These are phyloP conservation scores for Corinectria fuckeliana DNA, from an alignment of 2,329 filamentous ascomycete genomes.

Conservation along the genomic window DNA sequence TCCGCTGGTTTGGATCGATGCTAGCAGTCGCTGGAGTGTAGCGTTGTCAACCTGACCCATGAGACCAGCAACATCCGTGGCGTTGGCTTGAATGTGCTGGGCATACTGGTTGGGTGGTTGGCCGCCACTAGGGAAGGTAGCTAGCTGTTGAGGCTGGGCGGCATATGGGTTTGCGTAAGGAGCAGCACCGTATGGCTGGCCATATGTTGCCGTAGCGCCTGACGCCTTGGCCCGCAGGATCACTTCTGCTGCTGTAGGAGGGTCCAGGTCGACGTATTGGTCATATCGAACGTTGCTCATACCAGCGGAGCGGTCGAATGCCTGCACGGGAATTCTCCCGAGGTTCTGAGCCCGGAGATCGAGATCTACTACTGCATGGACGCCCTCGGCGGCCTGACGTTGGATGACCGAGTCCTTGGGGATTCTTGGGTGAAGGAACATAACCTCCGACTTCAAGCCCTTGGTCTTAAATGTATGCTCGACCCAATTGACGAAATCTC, in stretches of 20 bases:
- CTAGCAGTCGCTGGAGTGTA: slow-evolving; percentile 73
- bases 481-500: slow-evolving; percentile 83
- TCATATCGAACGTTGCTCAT: slow-evolving; percentile 80
- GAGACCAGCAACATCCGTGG: slow-evolving; percentile 66
- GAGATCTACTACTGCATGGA: slow-evolving; percentile 82
- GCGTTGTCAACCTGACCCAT: slow-evolving; percentile 72
- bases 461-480: slow-evolving; percentile 76
- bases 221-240: slow-evolving; percentile 72
- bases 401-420: slow-evolving; percentile 81
- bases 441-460: slow-evolving; percentile 76
- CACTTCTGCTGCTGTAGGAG: slow-evolving; percentile 79
- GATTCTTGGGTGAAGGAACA: slow-evolving; percentile 79
- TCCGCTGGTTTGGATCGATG: slow-evolving; percentile 56
- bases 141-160: slow-evolving; percentile 38
- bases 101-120: slow-evolving; percentile 43
- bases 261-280: slow-evolving; percentile 85
- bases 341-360: slow-evolving; percentile 71
- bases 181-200: slow-evolving; percentile 39
- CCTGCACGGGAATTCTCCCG: slow-evolving; percentile 79
- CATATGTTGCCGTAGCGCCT: slow-evolving; percentile 37
- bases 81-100: slow-evolving; percentile 40
- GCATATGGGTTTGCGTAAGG: slow-evolving; percentile 44
- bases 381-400: slow-evolving; percentile 86
- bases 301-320: slow-evolving; percentile 83
- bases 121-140: slow-evolving; percentile 34